Conservation (phyloP, 2,329 filamentous ascomycete genomes). For the Microcera coccophila region DNA sequence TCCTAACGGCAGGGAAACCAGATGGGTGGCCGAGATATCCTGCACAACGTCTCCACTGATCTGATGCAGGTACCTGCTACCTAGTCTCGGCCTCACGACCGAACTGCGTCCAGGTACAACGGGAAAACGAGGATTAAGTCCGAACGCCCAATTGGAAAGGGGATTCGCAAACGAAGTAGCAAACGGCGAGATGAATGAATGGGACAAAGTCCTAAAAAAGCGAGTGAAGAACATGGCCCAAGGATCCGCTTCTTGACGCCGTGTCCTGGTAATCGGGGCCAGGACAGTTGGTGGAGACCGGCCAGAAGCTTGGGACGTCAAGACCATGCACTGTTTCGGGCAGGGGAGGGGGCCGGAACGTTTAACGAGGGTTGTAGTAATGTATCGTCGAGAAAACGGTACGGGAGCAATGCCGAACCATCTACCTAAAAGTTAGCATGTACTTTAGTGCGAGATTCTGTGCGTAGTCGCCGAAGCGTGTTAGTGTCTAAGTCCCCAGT, state of each 20-base stretch:
- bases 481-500: background rate
- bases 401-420: constrained; percentile 25
- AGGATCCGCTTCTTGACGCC: constrained; percentile 17
- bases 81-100: constrained; percentile 28
- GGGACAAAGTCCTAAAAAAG: constrained; percentile 10
- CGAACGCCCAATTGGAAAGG: constrained; percentile 14
- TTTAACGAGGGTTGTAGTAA: background rate
- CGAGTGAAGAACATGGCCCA: background rate
- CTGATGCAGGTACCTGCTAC: constrained; percentile 22
- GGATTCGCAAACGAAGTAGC: constrained; percentile 5
- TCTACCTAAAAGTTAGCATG: constrained; percentile 8
- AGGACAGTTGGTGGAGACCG: constrained; percentile 1
- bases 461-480: background rate
- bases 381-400: constrained; percentile 13
- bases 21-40: background rate
- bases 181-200: constrained; percentile 18
- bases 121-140: constrained; percentile 11
- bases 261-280: constrained; percentile 28
- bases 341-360: constrained; percentile 8
- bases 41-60: constrained; percentile 20
- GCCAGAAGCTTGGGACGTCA: background rate
- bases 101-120: constrained; percentile 18
- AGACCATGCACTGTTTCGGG: background rate
- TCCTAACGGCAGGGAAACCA: background rate
- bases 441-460: constrained; percentile 5